Evolutionary conservation across 1,284 basidiomycete genomes (phyloP).

Genomic region (Apiotrichum domesticum): DNA sequence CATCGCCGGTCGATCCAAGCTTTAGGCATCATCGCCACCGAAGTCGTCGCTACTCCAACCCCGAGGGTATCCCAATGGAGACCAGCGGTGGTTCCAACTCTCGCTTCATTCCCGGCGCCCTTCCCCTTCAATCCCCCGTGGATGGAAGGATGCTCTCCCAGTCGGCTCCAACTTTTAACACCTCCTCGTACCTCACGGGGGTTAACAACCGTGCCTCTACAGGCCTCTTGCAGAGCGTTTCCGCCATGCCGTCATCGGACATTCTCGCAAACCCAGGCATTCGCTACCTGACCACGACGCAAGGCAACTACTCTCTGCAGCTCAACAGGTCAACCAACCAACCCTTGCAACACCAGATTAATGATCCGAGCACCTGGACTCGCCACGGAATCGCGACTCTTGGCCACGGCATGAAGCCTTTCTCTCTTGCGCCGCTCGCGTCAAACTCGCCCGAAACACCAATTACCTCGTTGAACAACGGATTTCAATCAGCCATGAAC

Average conservation of each 20-base stretch:
- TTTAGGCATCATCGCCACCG: not conserved
- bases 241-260: not conserved
- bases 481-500: not conserved
- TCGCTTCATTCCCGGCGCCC: not conserved
- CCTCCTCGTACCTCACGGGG: not conserved
- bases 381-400: not conserved
- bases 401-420: not conserved
- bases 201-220: not conserved
- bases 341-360: not conserved
- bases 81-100: not conserved
- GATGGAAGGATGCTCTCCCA: not conserved
- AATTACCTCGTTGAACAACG: not conserved
- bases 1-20: not conserved
- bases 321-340: not conserved
- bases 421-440: not conserved
- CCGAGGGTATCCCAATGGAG: not conserved
- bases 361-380: not conserved
- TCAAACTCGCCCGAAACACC: too few relatives aligned
- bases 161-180: too few relatives aligned
- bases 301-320: not conserved
- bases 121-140: not conserved
- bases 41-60: not conserved
- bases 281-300: not conserved
- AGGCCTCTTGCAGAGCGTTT: too few relatives aligned
- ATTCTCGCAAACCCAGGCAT: not conserved